Conservation (phyloP, 768 basidiomycete genomes). For the Cystofilobasidium macerans region DNA sequence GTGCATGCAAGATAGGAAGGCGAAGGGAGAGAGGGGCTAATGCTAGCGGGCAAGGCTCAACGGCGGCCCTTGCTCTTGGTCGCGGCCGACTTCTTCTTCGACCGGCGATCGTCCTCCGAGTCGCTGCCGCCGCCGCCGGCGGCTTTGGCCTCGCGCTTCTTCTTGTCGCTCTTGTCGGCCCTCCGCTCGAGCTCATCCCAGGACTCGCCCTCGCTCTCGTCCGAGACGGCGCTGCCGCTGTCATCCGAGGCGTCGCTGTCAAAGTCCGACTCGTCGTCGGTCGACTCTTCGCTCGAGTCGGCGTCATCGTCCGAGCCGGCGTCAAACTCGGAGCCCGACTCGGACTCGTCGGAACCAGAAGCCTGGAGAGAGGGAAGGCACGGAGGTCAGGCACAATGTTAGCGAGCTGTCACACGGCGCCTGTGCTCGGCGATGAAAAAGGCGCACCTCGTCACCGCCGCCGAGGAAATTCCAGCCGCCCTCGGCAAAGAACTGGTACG, state of each 20-base stretch:
- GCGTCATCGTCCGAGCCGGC: constrained; percentile 12
- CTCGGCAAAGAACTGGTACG: constrained; percentile 85
- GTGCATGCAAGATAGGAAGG: no score
- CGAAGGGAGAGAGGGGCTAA: no score
- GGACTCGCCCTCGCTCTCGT: constrained; percentile 57
- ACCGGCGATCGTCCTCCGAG: constrained; percentile 13
- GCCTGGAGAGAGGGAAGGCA: not conserved
- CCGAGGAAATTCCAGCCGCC: constrained; percentile 92
- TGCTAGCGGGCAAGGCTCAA: no score
- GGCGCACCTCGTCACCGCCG: constrained; percentile 52
- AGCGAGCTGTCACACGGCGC: no score
- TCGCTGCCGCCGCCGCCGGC: constrained; percentile 6
- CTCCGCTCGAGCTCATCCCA: constrained; percentile 94
- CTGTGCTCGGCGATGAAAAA: no score
- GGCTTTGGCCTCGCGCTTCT: constrained; percentile 3
- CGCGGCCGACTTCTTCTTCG: constrained; percentile 14
- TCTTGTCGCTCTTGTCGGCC: constrained; percentile 43
- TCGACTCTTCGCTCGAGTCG: constrained; percentile 23
- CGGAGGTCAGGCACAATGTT: not conserved
- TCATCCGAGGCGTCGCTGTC: constrained; percentile 33
- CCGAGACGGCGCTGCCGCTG: constrained; percentile 29
- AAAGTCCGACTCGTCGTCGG: constrained; percentile 28
- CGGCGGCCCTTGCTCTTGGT: constrained; percentile 3
- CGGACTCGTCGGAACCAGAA: constrained; percentile 41
- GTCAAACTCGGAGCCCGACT: constrained; percentile 56